Conservation (phyloP, 768 basidiomycete genomes). For the Tricholoma sp. region DNA sequence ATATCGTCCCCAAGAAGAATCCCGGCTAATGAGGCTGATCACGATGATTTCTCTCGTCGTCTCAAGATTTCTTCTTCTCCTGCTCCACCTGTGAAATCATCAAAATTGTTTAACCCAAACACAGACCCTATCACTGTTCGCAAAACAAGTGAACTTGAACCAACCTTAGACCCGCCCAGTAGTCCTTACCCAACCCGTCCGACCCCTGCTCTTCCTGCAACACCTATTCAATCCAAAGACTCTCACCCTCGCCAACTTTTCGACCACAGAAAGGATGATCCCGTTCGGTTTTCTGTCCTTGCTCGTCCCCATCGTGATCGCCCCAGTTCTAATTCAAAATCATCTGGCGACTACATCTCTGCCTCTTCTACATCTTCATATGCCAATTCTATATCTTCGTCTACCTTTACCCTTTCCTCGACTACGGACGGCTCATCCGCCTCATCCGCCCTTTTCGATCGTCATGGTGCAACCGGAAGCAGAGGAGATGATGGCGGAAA, state of each 20-base stretch:
- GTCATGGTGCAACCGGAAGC: slow-evolving; percentile 34
- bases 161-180: slow-evolving; percentile 53
- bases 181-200: slow-evolving; percentile 41
- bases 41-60: slow-evolving; percentile 67
- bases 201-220: slow-evolving; percentile 21
- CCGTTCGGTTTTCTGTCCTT: slow-evolving; percentile 73
- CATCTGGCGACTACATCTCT: slow-evolving; percentile 66
- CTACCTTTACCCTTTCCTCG: slow-evolving; percentile 69
- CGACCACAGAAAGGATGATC: slow-evolving; percentile 88
- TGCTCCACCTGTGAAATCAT: slow-evolving; percentile 26
- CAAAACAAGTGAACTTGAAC: slow-evolving; percentile 60
- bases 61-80: slow-evolving; percentile 61
- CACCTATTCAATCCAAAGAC: slow-evolving; percentile 18
- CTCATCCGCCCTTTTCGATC: slow-evolving; percentile 66
- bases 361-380: slow-evolving; percentile 75
- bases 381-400: slow-evolving; percentile 61
- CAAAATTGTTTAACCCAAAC: slow-evolving; percentile 70
- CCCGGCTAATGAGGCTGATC: slow-evolving; percentile 46
- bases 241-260: slow-evolving; percentile 59
- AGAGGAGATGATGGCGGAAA: slow-evolving; percentile 49
- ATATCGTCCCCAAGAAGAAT: slow-evolving; percentile 30
- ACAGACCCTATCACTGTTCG: slow-evolving; percentile 60
- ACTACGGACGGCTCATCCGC: slow-evolving; percentile 74
- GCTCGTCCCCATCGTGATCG: slow-evolving; percentile 43
- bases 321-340: slow-evolving; percentile 49